Conservation (phyloP, 768 basidiomycete species). For the Kwoniella bestiolae region DNA sequence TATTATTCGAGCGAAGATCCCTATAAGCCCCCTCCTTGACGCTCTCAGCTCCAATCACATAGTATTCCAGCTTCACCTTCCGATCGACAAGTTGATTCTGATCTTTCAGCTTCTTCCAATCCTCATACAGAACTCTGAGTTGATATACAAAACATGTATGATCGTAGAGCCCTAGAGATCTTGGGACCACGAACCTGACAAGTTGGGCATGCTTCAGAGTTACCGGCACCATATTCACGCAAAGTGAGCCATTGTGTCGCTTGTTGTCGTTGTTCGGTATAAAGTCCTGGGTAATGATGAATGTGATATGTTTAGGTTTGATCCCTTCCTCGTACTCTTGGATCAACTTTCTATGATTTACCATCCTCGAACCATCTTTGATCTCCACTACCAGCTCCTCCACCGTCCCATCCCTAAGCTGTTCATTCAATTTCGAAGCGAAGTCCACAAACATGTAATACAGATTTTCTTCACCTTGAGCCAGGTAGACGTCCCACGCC, state of each 20-base stretch:
- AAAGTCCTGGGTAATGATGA: background rate
- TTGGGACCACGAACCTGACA: background rate
- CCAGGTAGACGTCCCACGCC: conserved; percentile 1
- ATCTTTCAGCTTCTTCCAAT: background rate
- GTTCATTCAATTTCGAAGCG: background rate
- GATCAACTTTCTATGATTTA: background rate
- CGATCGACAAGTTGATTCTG: background rate
- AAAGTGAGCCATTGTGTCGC: background rate
- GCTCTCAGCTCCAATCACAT: background rate
- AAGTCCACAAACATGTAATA: background rate
- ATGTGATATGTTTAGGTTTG: conserved; percentile 2
- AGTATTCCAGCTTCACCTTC: background rate
- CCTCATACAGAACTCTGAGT: background rate
- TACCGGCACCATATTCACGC: background rate
- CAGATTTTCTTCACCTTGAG: background rate
- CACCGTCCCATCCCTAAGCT: conserved; percentile 4
- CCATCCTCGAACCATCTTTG: background rate
- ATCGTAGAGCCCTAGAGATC: background rate
- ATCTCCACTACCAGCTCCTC: conserved; percentile 1
- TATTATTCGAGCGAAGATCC: background rate
- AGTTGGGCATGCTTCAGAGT: background rate
- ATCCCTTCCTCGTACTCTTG: background rate
- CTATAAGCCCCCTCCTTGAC: background rate
- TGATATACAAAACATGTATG: background rate
- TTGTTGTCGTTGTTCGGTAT: background rate